Base-by-base conservation (phyloP, 306 rosid genomes). In the Rosa rugosa region DNA sequence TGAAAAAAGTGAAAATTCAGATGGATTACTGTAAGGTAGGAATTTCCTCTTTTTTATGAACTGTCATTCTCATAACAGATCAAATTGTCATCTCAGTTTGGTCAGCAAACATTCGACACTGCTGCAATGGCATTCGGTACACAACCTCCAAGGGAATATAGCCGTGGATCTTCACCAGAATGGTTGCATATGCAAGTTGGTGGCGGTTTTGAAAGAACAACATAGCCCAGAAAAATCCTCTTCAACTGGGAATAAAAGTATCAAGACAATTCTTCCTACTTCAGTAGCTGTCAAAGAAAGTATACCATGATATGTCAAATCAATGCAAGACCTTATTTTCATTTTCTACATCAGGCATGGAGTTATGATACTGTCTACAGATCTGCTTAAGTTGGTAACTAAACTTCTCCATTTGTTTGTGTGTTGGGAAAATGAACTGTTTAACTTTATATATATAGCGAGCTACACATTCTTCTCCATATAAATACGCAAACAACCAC, bases 141-240 rank as follows among this genome's bases (percentile, higher is more conserved):
- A 64, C 97, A 92, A 83, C 88, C 92, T 49, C 60, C 90, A 42
- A 85, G 97, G 88, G 97, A 92, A 60, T 90, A 84, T 65, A 88
- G 87, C 80, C 89, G 92, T 1, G 93, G 94, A 36, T 83, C 94
- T 40, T 90, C 98, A 5, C 96, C 98, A 0, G 93, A 94, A 57
- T 94, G 97, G 98, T 79, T 94, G 84, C 98, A 94, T 71, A 94
- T 94, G 98, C 98, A 94, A 89, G 82, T 94, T 44, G 98, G 98
- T 77, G 88, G 97, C 34, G 87, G 92, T 79, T 94, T 90, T 66
- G 97, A 89, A 83, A 87, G 92, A 90, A 81, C 93, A 57, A 72
- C 90, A 12, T 91, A 90, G 80, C 80, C 81, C 46, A 25, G 69
- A 79, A 87, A 81, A 80, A 66, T 75, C 77, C 69, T 40, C 66